Evolutionary conservation across 371 early-diverging fungal species (phyloP).

Genomic region (Furculomyces boomerangus): DNA sequence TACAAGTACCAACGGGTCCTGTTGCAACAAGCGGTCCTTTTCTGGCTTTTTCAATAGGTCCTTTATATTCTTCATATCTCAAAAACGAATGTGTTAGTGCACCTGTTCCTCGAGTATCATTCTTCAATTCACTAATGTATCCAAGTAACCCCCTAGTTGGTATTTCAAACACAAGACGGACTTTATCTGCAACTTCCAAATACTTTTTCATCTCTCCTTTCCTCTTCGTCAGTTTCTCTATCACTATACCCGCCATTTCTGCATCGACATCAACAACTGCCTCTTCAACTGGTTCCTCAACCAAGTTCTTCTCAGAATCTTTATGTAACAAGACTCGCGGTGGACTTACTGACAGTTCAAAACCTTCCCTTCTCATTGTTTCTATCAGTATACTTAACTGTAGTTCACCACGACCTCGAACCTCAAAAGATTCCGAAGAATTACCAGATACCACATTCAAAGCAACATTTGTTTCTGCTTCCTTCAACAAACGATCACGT

Average conservation of each 20-base stretch:
- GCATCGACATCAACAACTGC: conserved; percentile 53
- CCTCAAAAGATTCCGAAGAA: conserved; percentile 48
- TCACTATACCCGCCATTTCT: conserved; percentile 41
- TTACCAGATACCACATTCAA: conserved; percentile 35
- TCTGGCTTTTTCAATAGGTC: conserved; percentile 40
- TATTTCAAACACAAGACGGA: conserved; percentile 44
- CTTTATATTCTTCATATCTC: conserved; percentile 43
- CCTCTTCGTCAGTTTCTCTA: conserved; percentile 55
- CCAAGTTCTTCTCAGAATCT: conserved; percentile 20
- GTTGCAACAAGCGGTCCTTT: conserved; percentile 28
- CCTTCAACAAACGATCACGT: conserved; percentile 44
- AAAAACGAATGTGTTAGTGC: conserved; percentile 50
- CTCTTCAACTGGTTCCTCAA: conserved; percentile 62
- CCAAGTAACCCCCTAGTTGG: conserved; percentile 63
- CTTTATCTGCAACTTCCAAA: conserved; percentile 43
- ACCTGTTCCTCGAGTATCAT: conserved; percentile 45
- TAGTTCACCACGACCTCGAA: conserved; percentile 64
- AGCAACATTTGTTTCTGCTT: conserved; percentile 61
- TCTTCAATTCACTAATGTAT: conserved; percentile 60
- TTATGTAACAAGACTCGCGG: conserved; percentile 51
- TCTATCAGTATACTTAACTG: conserved; percentile 67
- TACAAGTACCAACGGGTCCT: conserved; percentile 47
- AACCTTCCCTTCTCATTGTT: conserved; percentile 73
- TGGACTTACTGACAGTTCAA: conserved; percentile 58
- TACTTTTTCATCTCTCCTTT: conserved; percentile 55